Base-by-base conservation (phyloP, 2,329 filamentous ascomycete genomes). In the Didymella glomerata region DNA sequence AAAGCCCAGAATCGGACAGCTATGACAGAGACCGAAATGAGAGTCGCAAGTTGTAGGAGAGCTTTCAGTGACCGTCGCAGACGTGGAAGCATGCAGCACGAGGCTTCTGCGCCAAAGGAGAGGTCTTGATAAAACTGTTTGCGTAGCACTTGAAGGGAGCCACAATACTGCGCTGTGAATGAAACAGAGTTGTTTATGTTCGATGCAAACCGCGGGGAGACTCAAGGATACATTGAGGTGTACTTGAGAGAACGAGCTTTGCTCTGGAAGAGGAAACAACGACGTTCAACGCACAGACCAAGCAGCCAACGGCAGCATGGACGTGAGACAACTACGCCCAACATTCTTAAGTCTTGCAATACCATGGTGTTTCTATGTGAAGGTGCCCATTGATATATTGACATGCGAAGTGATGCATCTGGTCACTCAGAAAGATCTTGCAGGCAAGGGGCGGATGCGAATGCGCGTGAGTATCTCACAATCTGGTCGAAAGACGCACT, bases 21-120 rank as follows among this genome's bases (percentile, higher is more conserved):
- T 41, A 61, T 8, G 3, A 38, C 1, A 2, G 25, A 13, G 18
- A 25, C 18, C 5, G 30, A 25, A 22, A 50, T 4, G 2, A 38
- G 11, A 14, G 24, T 9, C 27, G 27, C 13, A 32, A 48, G 3
- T 38, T 34, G 36, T 8, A 61, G 14, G 5, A 24, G 22, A 9
- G 5, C 10, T 27, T 32, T 46, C 18, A 46, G 45, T 6, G 34
- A 18, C 22, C 27, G 11, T 42, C 40, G 58, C 24, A 47, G 5
- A 30, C 22, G 53, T 49, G 40, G 48, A 16, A 54, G 45, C 58
- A 57, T 61, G n/a, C 58, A 53, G 44, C 32, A 6, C 18, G 20
- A 48, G 36, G 10, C 2, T 44, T 18, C 5, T 6, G 46, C 45
- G 25, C 46, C 45, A 36, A 25, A 47, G 16, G 50, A 40, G 41